Percentiles rank a stretch among this genome's conserved stretches.
These are phyloP conservation scores for Penicillium olsonii DNA, from an alignment of 2,329 filamentous ascomycete genomes.

Conservation along the genomic window DNA sequence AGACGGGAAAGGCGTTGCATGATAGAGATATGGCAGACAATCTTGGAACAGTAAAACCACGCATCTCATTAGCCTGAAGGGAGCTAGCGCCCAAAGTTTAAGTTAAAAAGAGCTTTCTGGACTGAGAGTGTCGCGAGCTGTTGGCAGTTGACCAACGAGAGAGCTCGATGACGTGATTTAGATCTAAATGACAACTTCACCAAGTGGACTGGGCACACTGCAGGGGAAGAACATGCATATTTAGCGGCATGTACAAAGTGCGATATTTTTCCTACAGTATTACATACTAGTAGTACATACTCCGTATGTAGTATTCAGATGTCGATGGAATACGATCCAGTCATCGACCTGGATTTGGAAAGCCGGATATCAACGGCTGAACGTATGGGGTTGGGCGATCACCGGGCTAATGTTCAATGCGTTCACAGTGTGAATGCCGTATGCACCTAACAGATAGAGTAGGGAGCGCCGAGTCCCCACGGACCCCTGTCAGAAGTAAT, in stretches of 20 bases:
- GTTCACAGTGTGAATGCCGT: not conserved
- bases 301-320: too few relatives aligned
- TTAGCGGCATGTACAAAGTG: not conserved
- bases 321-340: too few relatives aligned
- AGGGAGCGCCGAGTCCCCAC: conserved; percentile 10
- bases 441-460: conserved; percentile 17
- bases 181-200: conserved; percentile 30
- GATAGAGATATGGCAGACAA: not conserved
- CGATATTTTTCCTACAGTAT: too few relatives aligned
- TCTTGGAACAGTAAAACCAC: not conserved
- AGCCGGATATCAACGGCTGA: not conserved
- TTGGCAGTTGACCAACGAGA: conserved; percentile 14
- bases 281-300: too few relatives aligned
- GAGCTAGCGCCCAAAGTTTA: not conserved
- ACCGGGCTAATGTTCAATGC: not conserved
- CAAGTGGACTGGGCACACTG: conserved; percentile 1
- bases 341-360: too few relatives aligned
- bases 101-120: not conserved
- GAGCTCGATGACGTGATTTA: conserved; percentile 39
- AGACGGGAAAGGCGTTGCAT: not conserved
- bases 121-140: not conserved
- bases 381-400: conserved; percentile 1
- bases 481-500: conserved; percentile 9
- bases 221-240: conserved; percentile 4
- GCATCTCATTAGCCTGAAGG: not conserved